Percentiles rank a stretch among this genome's conserved stretches.
Conservation (phyloP, 192 early-diverging fungal genomes). For the Podochytrium sp. region DNA sequence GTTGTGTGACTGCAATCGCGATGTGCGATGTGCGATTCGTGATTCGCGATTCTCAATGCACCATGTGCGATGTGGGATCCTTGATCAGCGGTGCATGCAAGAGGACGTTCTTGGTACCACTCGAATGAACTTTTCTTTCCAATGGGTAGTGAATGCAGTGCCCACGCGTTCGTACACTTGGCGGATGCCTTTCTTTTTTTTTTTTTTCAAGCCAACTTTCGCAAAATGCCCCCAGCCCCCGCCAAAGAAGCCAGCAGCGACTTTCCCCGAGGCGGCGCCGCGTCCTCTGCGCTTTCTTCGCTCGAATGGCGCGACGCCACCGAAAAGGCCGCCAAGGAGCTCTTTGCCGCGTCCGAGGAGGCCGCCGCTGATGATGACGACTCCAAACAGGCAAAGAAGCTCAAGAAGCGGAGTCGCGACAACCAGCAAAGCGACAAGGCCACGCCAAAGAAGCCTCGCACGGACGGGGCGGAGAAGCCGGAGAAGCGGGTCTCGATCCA, state of each 20-base stretch:
- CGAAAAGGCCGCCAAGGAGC: conserved; percentile 73
- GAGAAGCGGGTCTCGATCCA: conserved; percentile 34
- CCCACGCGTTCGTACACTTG: no score
- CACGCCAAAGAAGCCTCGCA: not conserved
- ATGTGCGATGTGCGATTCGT: no score
- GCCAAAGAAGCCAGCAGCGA: conserved; percentile 35
- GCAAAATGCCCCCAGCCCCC: not conserved
- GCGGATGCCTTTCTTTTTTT: conserved; percentile 33
- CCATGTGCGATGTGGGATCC: no score
- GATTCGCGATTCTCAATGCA: no score
- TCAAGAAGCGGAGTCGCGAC: not conserved
- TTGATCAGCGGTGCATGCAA: no score
- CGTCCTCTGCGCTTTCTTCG: conserved; percentile 66
- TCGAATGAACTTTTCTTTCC: no score
- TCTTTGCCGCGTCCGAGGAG: conserved; percentile 41
- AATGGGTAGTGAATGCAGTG: no score
- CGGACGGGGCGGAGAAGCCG: not conserved
- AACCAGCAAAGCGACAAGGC: not conserved
- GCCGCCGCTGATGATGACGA: not conserved
- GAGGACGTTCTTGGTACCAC: no score
- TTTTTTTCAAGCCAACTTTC: conserved; percentile 1
- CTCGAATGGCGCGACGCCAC: conserved; percentile 80
- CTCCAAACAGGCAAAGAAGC: conserved; percentile 39
- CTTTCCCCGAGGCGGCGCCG: conserved; percentile 86
- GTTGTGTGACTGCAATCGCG: no score